Percentiles rank a stretch among this genome's conserved stretches.
These are phyloP conservation scores for Trypanosoma boissoni DNA, from an alignment of 208 protist genomes.

Conservation along the genomic window DNA sequence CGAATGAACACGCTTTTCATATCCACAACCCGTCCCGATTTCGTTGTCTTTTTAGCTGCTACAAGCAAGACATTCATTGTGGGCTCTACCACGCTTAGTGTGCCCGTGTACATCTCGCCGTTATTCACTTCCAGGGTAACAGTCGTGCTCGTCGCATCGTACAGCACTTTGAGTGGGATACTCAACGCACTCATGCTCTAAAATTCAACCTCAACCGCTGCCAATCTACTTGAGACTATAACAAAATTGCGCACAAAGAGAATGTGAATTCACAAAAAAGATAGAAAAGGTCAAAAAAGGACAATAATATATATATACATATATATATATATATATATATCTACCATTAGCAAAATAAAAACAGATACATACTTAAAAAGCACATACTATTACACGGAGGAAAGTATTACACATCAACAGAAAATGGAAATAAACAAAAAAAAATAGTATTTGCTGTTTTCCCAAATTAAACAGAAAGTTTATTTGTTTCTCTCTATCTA, in stretches of 20 bases:
- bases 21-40: constrained; percentile 51
- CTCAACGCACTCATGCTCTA: constrained; percentile 37
- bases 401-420: too few relatives aligned
- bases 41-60: constrained; percentile 70
- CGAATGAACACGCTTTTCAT: constrained; percentile 84
- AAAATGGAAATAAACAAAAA: too few relatives aligned
- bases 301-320: too few relatives aligned
- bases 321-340: too few relatives aligned
- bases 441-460: too few relatives aligned
- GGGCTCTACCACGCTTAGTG: constrained; percentile 81
- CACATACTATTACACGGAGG: too few relatives aligned
- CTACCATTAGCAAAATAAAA: too few relatives aligned
- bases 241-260: background rate
- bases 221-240: background rate
- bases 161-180: constrained; percentile 93
- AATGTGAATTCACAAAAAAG: background rate
- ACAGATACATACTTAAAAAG: too few relatives aligned
- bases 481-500: too few relatives aligned
- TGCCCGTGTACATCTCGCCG: constrained; percentile 90
- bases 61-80: constrained; percentile 92
- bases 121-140: constrained; percentile 91
- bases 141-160: constrained; percentile 85
- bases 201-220: background rate
- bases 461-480: too few relatives aligned
- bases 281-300: constrained; percentile 17